Evolutionary conservation across 2,329 filamentous ascomycete species (phyloP).

Genomic region (Hypoxylon rubiginosum): DNA sequence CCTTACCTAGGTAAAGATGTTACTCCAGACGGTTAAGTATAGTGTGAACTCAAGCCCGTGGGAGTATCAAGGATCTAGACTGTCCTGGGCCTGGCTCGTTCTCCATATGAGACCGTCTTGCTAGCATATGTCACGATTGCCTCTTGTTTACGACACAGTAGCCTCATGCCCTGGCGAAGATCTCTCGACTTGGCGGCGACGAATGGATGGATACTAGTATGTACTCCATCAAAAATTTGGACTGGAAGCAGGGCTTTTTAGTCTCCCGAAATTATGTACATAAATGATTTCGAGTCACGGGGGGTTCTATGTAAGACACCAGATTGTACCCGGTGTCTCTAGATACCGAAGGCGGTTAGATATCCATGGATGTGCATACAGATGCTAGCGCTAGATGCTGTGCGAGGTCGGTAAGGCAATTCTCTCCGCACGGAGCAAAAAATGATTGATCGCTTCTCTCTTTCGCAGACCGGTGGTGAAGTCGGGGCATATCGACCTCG

Average conservation of each 20-base stretch:
- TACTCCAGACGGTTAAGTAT: slow-evolving; percentile 17
- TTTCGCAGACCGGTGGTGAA: slow-evolving; percentile 20
- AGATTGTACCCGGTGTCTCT: slow-evolving; percentile 18
- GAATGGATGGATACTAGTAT: not conserved
- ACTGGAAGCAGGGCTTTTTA: not conserved
- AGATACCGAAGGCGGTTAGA: slow-evolving; percentile 6
- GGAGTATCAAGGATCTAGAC: slow-evolving; percentile 31
- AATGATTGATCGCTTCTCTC: slow-evolving; percentile 19
- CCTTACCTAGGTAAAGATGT: slow-evolving; percentile 25
- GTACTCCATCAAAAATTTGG: not conserved
- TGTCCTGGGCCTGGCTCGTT: slow-evolving; percentile 4
- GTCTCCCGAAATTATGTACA: slow-evolving; percentile 14
- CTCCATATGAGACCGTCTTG: slow-evolving; percentile 3
- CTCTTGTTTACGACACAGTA: slow-evolving; percentile 27
- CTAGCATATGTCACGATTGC: slow-evolving; percentile 36
- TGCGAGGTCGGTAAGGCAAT: slow-evolving; percentile 38
- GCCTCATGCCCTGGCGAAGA: slow-evolving; percentile 22
- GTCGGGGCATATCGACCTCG: slow-evolving; percentile 12
- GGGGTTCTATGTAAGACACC: slow-evolving; percentile 30
- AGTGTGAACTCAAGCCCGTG: slow-evolving; percentile 21
- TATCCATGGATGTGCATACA: slow-evolving; percentile 22
- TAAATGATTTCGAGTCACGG: slow-evolving; percentile 29
- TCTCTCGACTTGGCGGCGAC: slow-evolving; percentile 1
- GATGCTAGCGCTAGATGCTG: slow-evolving; percentile 31
- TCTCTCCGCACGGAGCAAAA: slow-evolving; percentile 24